Evolutionary conservation across 129 eudicot species (phyloP).

Genomic region (Calendula officinalis): DNA sequence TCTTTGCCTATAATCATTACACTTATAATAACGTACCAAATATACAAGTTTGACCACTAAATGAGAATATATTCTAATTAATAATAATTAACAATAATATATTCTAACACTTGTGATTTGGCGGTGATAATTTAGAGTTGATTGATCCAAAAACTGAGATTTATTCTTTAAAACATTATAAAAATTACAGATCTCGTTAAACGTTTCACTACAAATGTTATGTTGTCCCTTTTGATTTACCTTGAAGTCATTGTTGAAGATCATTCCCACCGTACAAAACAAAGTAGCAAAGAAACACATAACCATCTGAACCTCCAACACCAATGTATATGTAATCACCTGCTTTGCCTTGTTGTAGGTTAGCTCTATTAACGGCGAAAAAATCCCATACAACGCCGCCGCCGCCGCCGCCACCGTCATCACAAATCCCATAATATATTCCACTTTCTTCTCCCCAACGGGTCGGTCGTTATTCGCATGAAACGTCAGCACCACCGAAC

Average conservation of each 20-base stretch:
- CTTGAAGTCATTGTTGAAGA: conserved; percentile 31
- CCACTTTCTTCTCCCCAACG: conserved; percentile 40
- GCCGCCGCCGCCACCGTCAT: conserved; percentile 41
- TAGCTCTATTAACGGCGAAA: conserved; percentile 41
- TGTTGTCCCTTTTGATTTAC: conserved; percentile 22
- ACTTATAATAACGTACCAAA: too few species aligned
- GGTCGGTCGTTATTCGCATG: conserved; percentile 44
- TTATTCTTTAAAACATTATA: too few species aligned
- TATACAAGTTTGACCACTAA: too few species aligned
- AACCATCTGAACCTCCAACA: conserved; percentile 49
- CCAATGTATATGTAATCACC: conserved; percentile 36
- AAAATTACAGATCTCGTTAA: too few species aligned
- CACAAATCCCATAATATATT: conserved; percentile 40
- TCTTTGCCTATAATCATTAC: too few species aligned
- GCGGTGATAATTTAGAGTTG: too few species aligned
- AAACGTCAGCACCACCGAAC: conserved; percentile 42
- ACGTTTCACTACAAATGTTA: too few species aligned
- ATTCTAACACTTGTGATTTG: too few species aligned
- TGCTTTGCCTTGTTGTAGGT: conserved; percentile 40
- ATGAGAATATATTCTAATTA: too few species aligned
- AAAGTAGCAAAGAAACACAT: conserved; percentile 45
- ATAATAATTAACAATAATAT: too few species aligned
- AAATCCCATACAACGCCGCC: conserved; percentile 39
- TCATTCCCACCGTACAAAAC: conserved; percentile 45
- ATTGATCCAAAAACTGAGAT: too few species aligned